Conservation (phyloP, 768 basidiomycete genomes). For the Arthromyces matolae region DNA sequence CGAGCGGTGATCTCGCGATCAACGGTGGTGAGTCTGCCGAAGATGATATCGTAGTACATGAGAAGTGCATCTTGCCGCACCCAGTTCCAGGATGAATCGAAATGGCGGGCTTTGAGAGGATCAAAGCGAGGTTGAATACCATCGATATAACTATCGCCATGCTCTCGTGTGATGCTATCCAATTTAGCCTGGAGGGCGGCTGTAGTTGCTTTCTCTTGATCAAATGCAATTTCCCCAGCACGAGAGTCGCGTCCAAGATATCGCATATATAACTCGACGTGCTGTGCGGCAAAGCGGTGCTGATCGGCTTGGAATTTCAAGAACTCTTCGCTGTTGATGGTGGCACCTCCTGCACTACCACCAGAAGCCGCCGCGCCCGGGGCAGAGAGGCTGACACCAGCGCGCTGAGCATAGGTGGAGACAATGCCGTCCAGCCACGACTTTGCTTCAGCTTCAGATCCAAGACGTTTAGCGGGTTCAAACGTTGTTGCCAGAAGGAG, state of each 20-base stretch:
- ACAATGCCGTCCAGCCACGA: constrained; percentile 89
- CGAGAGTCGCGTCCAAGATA: constrained; percentile 93
- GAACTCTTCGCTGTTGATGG: constrained; percentile 98
- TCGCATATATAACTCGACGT: constrained; percentile 95
- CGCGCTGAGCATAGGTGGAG: constrained; percentile 78
- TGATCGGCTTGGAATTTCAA: constrained; percentile 94
- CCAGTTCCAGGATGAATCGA: constrained; percentile 99
- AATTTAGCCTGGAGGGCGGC: constrained; percentile 76
- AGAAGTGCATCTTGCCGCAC: constrained; percentile 93
- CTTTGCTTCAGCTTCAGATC: constrained; percentile 89
- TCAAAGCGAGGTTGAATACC: constrained; percentile 96
- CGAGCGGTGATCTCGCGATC: constrained; percentile 96
- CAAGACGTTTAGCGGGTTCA: constrained; percentile 92
- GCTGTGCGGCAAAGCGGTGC: constrained; percentile 85
- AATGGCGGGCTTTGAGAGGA: constrained; percentile 92
- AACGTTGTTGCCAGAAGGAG: constrained; percentile 87
- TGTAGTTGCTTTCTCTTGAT: constrained; percentile 76
- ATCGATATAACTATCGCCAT: constrained; percentile 90
- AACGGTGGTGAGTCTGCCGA: constrained; percentile 88
- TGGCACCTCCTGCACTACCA: constrained; percentile 69
- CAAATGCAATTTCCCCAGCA: constrained; percentile 85
- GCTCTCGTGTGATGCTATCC: constrained; percentile 86
- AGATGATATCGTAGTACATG: constrained; percentile 99
- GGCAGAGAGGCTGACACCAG: constrained; percentile 79
- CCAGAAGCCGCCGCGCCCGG: constrained; percentile 62